These are phyloP conservation scores for Arthrobotrys sphaeroides DNA, from an alignment of 2,329 filamentous ascomycete species.

Conservation along the genomic window DNA sequence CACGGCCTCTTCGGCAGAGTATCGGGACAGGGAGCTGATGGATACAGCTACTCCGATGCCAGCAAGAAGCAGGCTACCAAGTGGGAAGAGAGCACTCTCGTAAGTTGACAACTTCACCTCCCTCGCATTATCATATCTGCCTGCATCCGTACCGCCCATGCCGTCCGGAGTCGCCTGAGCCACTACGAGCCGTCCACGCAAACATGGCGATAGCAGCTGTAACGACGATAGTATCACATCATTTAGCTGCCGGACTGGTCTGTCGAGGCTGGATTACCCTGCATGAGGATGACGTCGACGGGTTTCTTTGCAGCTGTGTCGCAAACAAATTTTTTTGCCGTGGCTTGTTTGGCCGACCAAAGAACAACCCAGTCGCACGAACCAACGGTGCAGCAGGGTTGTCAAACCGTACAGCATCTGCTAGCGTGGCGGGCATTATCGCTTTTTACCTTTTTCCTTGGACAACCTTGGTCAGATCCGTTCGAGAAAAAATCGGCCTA, in stretches of 20 bases:
- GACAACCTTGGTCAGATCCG: not conserved
- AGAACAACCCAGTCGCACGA: slow-evolving; percentile 3
- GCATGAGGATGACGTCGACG: slow-evolving; percentile 36
- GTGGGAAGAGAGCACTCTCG: slow-evolving; percentile 87
- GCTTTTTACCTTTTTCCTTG: not conserved
- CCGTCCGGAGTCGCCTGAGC: not conserved
- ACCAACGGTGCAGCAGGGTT: slow-evolving; percentile 1
- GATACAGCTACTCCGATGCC: slow-evolving; percentile 97
- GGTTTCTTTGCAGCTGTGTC: slow-evolving; percentile 1
- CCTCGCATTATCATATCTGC: too few species aligned
- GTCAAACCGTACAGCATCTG: not conserved
- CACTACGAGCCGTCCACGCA: not conserved
- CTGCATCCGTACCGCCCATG: not conserved
- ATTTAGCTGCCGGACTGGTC: not conserved
- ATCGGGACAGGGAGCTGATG: slow-evolving; percentile 77
- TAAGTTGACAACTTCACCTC: slow-evolving; percentile 63
- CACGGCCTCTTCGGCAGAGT: slow-evolving; percentile 98
- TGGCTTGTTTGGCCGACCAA: slow-evolving; percentile 6
- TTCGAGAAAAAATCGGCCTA: not conserved
- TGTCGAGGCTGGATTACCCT: slow-evolving; percentile 18
- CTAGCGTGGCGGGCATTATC: not conserved
- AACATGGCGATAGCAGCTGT: not conserved
- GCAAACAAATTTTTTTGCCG: slow-evolving; percentile 30
- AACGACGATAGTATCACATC: not conserved
- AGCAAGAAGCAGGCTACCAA: slow-evolving; percentile 96